Evolutionary conservation across 2,329 filamentous ascomycete species (phyloP).

Genomic region (Thelonectria blattea): DNA sequence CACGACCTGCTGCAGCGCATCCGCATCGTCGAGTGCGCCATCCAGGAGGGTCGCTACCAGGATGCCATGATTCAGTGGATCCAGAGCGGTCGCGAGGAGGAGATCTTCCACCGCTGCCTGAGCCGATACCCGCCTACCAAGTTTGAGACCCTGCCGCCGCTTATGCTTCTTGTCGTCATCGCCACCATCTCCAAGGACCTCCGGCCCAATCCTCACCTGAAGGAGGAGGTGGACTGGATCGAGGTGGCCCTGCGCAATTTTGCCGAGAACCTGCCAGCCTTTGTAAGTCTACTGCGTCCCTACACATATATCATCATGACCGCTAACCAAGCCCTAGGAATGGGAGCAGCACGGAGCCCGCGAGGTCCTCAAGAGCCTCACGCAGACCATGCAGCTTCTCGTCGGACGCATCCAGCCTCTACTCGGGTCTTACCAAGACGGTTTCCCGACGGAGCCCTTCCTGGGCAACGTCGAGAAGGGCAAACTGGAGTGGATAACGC

Average conservation of each 20-base stretch:
- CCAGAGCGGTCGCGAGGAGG: constrained; percentile 66
- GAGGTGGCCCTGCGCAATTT: constrained; percentile 65
- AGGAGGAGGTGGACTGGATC: constrained; percentile 65
- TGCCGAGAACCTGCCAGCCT: constrained; percentile 52
- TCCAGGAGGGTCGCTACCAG: constrained; percentile 67
- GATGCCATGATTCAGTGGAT: constrained; percentile 71
- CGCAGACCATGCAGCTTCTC: constrained; percentile 48
- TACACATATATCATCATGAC: no score
- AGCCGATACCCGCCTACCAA: constrained; percentile 47
- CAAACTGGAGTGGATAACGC: constrained; percentile 49
- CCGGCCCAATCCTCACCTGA: constrained; percentile 56
- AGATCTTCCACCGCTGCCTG: constrained; percentile 62
- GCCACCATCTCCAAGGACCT: constrained; percentile 68
- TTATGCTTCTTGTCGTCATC: constrained; percentile 68
- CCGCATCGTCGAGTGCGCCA: constrained; percentile 64
- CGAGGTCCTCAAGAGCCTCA: constrained; percentile 48
- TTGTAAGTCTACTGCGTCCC: constrained; percentile 51
- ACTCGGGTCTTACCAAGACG: constrained; percentile 43
- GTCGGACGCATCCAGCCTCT: constrained; percentile 45
- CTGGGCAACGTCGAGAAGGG: constrained; percentile 45
- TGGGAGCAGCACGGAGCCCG: constrained; percentile 46
- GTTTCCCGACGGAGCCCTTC: constrained; percentile 49
- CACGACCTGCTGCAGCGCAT: constrained; percentile 62
- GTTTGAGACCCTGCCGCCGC: constrained; percentile 62
- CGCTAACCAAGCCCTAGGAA: constrained; percentile 40